Base-by-base conservation (phyloP, 768 basidiomycete species). In the Megacollybia marginata region DNA sequence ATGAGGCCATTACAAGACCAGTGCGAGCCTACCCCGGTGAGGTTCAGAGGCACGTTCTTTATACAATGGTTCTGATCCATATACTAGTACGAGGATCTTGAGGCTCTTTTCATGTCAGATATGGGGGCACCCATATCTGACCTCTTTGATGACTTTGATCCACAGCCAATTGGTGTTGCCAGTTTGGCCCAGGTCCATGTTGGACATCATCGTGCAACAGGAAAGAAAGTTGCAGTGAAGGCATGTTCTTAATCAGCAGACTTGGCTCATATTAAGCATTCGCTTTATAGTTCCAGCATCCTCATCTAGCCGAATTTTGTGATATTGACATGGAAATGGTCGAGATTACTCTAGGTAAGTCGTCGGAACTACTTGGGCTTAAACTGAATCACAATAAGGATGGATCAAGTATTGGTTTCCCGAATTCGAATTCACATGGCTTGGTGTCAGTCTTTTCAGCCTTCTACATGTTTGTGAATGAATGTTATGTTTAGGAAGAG, bases 161-260 rank as follows among this genome's bases (percentile, higher is more conserved):
- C 82, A 5, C 69, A 73, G 15, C 96, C 96, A 7, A 89, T 98
- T 42, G 96, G 96, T 2, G 92, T 97, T 13, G 96, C 96, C 11
- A 95, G 92, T 58, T 68, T 97, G 34, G 96, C 96, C 5, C 96
- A 99, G 65, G 96, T 98, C 13, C 96, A 98, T 65, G 78, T 86
- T 16, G 96, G 83, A 4, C 77, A 67, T 12, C 82, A 90, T 53
- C 78, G 79, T 46, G 71, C 78, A 44, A 82, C 85, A 5, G 88
- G 90, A 2, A 75, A 76, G 62, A 68, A 69, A 48, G 92, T 93
- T 23, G 96, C 96, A 8, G 87, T 98, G 46, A 95, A 94, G 69
- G 86, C 86, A 52, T 32, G 67, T 55, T 28, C 23, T 33, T 38
- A 42, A 49, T 44, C 47, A 32, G 55, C 54, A 54, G 20, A 50